Base-by-base conservation (phyloP, 2,329 filamentous ascomycete genomes). In the Calonectria pauciramosa region DNA sequence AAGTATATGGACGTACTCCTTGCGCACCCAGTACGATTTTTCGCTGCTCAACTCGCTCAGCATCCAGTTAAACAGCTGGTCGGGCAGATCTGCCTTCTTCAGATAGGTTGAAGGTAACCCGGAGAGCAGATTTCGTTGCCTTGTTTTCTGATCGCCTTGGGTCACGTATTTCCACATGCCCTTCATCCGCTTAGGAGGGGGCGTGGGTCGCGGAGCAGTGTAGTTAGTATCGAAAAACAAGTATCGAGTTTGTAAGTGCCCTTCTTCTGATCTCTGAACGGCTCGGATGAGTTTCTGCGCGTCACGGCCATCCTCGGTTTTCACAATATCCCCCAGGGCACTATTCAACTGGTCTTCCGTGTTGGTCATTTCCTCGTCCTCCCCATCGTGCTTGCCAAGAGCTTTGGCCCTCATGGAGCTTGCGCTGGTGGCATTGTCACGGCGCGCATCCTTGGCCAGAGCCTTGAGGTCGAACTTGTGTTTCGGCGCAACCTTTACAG, bases 21-120 rank as follows among this genome's bases (percentile, higher is more conserved):
- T 83, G 65, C 91, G 89, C 52, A 95, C 82, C 56, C 90, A 87
- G 52, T 88, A 85, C 38, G 89, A 89, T 51, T 86, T 84, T 78
- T 94, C 92, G 2, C 86, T 82, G 70, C 89, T 90, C 28, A 93
- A 85, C 84, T 93, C 89, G 65, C 90, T 85, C 8, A 94, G 80
- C 4, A 95, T 86, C 94, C 94, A 96, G 20, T 89, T 79, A 65
- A 95, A 88, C 1, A 95, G 80, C 70, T 93, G 89, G 74, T 94
- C 91, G 0, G 94, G 91, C 16, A 95, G 82, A 11, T 75, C 77
- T 16, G 79, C 78, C 1, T 72, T 77, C 59, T 81, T 82, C 7
- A 60, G 5, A 85, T 65, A 85, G 56, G 90, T 88, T 70, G 90
- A 88, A 1, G 92, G 88, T 71, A 94, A 85, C 2, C 94, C 93